Evolutionary conservation across 495 filamentous ascomycete species (phyloP).

Genomic region (Aspergillus ellipticus): DNA sequence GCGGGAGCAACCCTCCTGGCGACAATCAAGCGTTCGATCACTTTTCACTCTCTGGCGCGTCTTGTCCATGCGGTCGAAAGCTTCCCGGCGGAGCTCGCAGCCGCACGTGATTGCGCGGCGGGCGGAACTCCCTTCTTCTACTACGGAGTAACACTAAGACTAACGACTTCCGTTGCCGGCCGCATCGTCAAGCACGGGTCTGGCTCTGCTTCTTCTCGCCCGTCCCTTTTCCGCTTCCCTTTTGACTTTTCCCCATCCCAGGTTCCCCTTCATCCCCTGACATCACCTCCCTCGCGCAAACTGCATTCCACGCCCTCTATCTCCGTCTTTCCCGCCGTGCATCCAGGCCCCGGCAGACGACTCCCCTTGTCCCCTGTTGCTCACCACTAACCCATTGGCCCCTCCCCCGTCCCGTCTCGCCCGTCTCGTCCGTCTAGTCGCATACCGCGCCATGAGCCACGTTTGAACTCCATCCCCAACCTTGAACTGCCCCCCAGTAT

Average conservation of each 20-base stretch:
- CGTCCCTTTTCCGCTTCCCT: neutral
- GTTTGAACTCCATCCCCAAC: neutral
- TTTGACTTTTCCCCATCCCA: neutral
- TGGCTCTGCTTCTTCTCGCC: neutral
- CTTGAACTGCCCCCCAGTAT: neutral
- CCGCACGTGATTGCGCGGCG: slow-evolving; percentile 20
- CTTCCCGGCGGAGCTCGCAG: slow-evolving; percentile 23
- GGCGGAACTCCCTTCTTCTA: slow-evolving; percentile 7
- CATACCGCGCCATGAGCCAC: slow-evolving; percentile 20
- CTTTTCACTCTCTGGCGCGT: slow-evolving; percentile 17
- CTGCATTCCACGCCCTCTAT: neutral
- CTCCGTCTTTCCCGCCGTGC: neutral
- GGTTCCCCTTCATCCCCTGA: neutral
- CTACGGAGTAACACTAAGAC: too few species aligned
- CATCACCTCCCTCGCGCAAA: neutral
- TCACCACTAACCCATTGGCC: neutral
- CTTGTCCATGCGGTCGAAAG: slow-evolving; percentile 11
- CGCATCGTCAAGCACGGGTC: neutral
- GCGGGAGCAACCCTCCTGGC: neutral
- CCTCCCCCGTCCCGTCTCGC: neutral
- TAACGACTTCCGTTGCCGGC: neutral
- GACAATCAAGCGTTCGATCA: slow-evolving; percentile 1
- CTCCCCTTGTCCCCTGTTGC: too few species aligned
- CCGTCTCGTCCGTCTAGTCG: neutral
- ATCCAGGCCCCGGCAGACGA: neutral